Evolutionary conservation across 495 filamentous ascomycete species (phyloP).

Genomic region (Penicillium malachiteum): DNA sequence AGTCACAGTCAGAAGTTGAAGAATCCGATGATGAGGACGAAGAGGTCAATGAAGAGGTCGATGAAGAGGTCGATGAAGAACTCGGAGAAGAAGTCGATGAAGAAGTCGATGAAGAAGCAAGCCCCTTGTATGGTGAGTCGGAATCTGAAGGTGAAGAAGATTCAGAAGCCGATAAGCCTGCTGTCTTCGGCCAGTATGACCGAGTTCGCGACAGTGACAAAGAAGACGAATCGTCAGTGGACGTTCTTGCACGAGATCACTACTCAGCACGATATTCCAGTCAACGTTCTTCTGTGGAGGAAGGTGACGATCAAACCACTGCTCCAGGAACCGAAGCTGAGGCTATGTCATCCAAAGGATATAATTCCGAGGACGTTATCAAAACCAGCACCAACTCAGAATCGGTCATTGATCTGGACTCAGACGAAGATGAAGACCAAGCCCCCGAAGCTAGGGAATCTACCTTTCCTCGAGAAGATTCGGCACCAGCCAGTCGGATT

Average conservation of each 20-base stretch:
- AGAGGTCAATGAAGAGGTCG: conserved; percentile 5
- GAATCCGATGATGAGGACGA: conserved; percentile 4
- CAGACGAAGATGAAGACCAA: neutral
- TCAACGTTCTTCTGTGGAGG: conserved; percentile 1
- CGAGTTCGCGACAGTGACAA: conserved; percentile 18
- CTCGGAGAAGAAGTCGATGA: neutral
- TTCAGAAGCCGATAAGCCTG: conserved; percentile 4
- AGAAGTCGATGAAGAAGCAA: neutral
- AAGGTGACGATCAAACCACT: conserved; percentile 4
- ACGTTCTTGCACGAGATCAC: conserved; percentile 10
- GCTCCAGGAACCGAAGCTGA: neutral
- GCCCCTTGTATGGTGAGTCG: too few species aligned
- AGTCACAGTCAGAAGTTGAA: neutral
- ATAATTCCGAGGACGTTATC: neutral
- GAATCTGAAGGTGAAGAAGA: neutral
- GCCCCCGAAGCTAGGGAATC: neutral
- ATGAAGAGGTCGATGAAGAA: conserved; percentile 1
- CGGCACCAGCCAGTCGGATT: neutral
- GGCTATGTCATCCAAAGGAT: neutral
- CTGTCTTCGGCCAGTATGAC: conserved; percentile 12
- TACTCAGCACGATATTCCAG: neutral
- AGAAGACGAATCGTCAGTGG: conserved; percentile 18
- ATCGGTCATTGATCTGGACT: conserved; percentile 4
- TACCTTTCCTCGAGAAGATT: neutral
- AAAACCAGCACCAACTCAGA: neutral